phyloP scores from a whole-genome alignment of 2,329 filamentous ascomycete genomes.

The Diaporthe helianthi region DNA sequence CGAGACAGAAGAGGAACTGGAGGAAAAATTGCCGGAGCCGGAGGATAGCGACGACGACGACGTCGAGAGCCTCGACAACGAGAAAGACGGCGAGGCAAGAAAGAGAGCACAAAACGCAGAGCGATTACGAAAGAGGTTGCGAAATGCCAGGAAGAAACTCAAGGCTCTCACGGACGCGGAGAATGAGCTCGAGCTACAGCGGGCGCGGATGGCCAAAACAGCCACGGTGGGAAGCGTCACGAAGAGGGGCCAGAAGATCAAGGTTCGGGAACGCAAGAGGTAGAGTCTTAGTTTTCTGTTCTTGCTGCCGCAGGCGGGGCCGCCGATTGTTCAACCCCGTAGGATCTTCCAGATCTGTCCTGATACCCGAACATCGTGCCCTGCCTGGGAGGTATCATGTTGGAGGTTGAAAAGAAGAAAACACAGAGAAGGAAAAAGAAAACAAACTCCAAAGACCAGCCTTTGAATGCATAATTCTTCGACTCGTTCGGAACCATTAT shows the following conservation, averaged over 20 bases:
- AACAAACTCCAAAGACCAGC: slow-evolving; percentile 22
- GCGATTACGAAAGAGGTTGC: slow-evolving; percentile 57
- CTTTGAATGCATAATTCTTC: slow-evolving; percentile 22
- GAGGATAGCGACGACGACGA: slow-evolving; percentile 41
- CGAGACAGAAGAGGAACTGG: slow-evolving; percentile 47
- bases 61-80: slow-evolving; percentile 21
- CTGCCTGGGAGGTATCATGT: slow-evolving; percentile 34
- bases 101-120: slow-evolving; percentile 50
- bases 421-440: slow-evolving; percentile 13
- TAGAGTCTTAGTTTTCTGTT: slow-evolving; percentile 43
- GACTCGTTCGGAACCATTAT: slow-evolving; percentile 27
- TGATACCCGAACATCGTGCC: slow-evolving; percentile 14
- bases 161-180: slow-evolving; percentile 63
- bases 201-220: slow-evolving; percentile 71
- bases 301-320: slow-evolving; percentile 11
- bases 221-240: slow-evolving; percentile 65
- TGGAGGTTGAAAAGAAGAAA: background rate
- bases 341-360: background rate
- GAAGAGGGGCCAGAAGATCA: slow-evolving; percentile 67
- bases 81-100: slow-evolving; percentile 42
- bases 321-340: slow-evolving; percentile 12
- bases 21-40: slow-evolving; percentile 39
- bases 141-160: slow-evolving; percentile 60
- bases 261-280: slow-evolving; percentile 68
- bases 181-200: slow-evolving; percentile 62